These are phyloP conservation scores for Sphenostylis stenocarpa DNA, from an alignment of 306 rosid genomes.

Conservation along the genomic window DNA sequence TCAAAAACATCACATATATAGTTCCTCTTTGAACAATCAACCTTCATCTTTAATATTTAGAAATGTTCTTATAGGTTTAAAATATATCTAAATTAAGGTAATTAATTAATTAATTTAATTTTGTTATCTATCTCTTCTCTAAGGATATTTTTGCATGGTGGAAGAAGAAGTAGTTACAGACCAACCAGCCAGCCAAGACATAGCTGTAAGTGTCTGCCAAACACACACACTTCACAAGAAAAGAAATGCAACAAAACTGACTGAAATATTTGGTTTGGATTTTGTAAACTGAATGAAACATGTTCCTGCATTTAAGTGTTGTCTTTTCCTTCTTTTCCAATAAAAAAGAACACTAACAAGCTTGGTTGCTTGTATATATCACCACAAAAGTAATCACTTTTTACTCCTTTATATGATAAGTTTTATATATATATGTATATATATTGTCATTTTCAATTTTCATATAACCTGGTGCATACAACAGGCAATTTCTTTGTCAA, in stretches of 20 bases:
- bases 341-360: not conserved
- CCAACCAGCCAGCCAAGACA: not conserved
- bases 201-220: constrained; percentile 24
- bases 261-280: not conserved
- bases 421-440: not conserved
- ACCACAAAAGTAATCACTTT: not conserved
- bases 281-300: constrained; percentile 28
- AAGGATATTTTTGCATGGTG: not conserved
- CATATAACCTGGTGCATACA: not conserved
- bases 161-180: not conserved
- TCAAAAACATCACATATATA: not conserved
- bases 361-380: not conserved
- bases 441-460: not conserved
- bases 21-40: not conserved
- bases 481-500: not conserved
- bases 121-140: not conserved
- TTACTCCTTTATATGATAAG: constrained; percentile 19
- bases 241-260: constrained; percentile 23
- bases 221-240: not conserved
- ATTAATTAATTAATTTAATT: not conserved
- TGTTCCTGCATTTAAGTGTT: constrained; percentile 1
- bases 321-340: constrained; percentile 24
- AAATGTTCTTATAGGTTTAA: not conserved
- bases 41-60: not conserved
- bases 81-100: not conserved